Base-by-base conservation (phyloP, 148 eudicot species). In the Fallopia convolvulus region DNA sequence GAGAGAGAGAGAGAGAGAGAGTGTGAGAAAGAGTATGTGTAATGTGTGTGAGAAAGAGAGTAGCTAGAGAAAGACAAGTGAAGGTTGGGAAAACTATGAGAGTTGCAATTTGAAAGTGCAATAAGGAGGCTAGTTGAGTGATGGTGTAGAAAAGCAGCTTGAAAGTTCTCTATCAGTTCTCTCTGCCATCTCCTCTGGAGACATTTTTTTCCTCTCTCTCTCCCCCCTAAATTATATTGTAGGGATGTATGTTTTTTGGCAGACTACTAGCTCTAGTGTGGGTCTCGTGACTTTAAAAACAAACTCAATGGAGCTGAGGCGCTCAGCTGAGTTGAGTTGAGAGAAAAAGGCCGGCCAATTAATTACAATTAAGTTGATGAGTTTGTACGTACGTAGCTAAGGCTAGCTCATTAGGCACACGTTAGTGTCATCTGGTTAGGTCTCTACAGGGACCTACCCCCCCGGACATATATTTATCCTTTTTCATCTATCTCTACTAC, bases 281-380 rank as follows among this genome's bases (percentile, higher is more conserved):
- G 85, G 81, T 83, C 91, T 89, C 90, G 88, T 92, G 94, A 88
- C 85, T 83, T 83, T 83, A 75, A 83, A 86, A 89, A 80, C 40
- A 30, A 63, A 4, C 70, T 63, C 39, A 32, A 26, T 30, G 70
- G 39, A 63, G 70, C 11, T 26, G n/a, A n/a, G n/a, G n/a, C n/a
- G n/a, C n/a, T n/a, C n/a, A 63, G 70, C 11, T 26, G 72, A 36
- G 44, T 44, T 44, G 58, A 52, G 56, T 50, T 13, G 30, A 56
- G 30, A 26, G 60, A 55, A 23, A 55, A 14, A n/a, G 40, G 39
- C 39, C 39, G 30, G 30, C 30, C 30, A 26, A 26, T 26, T 26
- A 26, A 26, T 26, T 26, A 26, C 1, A 63, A 63, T 63, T 63
- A 63, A 30, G 70, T 30, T 30, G 41, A 9, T 68, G 46, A 14